Percentiles rank a stretch among this genome's conserved stretches.
Conservation (phyloP, 2,329 filamentous ascomycete species). For the Pseudopithomyces chartarum region DNA sequence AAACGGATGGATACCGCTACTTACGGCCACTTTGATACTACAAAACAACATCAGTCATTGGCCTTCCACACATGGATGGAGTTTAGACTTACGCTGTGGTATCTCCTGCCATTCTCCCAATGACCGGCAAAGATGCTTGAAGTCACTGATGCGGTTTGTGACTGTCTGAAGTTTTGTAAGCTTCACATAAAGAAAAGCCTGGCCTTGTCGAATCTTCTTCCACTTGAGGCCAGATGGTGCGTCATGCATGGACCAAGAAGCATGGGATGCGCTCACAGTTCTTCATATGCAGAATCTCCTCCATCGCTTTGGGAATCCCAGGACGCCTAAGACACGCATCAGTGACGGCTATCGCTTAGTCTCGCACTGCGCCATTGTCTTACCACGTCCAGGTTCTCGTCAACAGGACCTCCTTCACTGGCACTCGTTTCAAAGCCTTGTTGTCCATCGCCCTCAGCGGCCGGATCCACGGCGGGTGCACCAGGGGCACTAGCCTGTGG, state of each 20-base stretch:
- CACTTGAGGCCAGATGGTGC: background rate
- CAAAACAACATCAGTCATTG: background rate
- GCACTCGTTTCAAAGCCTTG: conserved; percentile 15
- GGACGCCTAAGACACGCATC: background rate
- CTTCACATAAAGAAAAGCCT: background rate
- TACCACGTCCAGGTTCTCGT: conserved; percentile 19
- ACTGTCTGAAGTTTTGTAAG: conserved; percentile 8
- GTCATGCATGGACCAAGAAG: background rate
- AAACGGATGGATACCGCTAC: background rate
- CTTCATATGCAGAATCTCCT: conserved; percentile 28
- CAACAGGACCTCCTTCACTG: conserved; percentile 11
- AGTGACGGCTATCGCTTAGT: background rate
- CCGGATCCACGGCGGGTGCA: background rate
- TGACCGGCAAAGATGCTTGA: conserved; percentile 31
- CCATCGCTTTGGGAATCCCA: conserved; percentile 18
- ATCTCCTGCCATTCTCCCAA: conserved; percentile 36
- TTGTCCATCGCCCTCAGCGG: conserved; percentile 1
- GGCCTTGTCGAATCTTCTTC: background rate
- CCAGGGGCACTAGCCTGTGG: background rate
- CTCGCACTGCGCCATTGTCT: background rate
- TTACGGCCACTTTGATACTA: conserved; percentile 17
- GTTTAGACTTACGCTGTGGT: conserved; percentile 20
- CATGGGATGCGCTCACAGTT: conserved; percentile 12
- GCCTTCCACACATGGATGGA: background rate
- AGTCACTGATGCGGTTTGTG: conserved; percentile 32